Base-by-base conservation (phyloP, 1,139 yeast species). In the Lodderomyces parapsilosis region DNA sequence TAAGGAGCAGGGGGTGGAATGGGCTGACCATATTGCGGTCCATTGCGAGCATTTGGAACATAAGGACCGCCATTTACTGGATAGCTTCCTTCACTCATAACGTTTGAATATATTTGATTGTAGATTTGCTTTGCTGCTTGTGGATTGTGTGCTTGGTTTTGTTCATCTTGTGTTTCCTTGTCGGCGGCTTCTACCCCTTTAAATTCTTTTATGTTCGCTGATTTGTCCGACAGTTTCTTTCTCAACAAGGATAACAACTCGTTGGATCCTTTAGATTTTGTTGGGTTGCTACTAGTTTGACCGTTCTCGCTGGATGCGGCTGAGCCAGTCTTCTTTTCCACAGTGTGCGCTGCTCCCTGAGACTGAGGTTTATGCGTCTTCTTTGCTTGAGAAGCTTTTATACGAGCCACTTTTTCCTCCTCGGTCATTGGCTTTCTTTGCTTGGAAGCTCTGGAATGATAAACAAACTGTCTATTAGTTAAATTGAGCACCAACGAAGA, bases 401-500 rank as follows among this genome's bases (percentile, higher is more conserved):
- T 31, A 17, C 34, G 52, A 3, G 56, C 57, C 14, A 42, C 43
- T 43, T 57, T 57, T 43, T 61, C 66, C 13, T 59, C 61, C 11
- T 52, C 58, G 18, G 57, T 56, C 36, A 59, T 43, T 6, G 61
- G 62, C 49, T 73, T 76, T 56, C 71, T 66, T 35, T 57, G 56
- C 50, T 72, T 66, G 0, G 89, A 83, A 8, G 87, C 87, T 55
- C 78, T 79, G 9, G 89, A 80, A 54, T 86, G 94, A 59, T 76
- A 85, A 35, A 87, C 80, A 55, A 88, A 77, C 61, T 91, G 96
- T 49, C 78, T 78, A 54, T 80, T 68, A 8, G 93, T 73, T 44
- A 91, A 61, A 59, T 93, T 94, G 65, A 94, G 74, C 27, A 93
- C 83, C 45, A 88, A 76, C 0, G 94, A 83, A 1, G 96, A 81